A percentile compares a stretch with the other conserved stretches of the same genome.
These are phyloP conservation scores for Neofusicoccum parvum DNA, from an alignment of 2,329 filamentous ascomycete species.

Conservation along the genomic window DNA sequence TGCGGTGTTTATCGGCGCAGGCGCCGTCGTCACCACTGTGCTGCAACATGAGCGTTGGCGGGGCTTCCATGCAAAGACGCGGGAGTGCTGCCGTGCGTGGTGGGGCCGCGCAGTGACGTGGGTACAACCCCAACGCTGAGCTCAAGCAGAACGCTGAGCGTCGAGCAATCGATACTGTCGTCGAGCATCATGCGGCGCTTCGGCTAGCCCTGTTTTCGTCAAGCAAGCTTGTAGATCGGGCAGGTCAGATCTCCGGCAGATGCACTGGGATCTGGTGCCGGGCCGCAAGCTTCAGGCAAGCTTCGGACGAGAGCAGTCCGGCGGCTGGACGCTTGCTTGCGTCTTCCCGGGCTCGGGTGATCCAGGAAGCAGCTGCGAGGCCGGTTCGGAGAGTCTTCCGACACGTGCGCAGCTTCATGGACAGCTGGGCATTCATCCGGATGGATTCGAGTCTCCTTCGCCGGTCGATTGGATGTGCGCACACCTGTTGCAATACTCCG, in stretches of 20 bases:
- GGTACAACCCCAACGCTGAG: not conserved
- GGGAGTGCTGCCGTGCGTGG: slow-evolving; percentile 2
- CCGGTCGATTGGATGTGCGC: too few relatives aligned
- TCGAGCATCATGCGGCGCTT: not conserved
- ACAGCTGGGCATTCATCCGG: too few relatives aligned
- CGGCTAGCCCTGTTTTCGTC: not conserved
- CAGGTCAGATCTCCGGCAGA: slow-evolving; percentile 5
- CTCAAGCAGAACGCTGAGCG: not conserved
- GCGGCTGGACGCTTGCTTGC: not conserved
- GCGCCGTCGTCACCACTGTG: too few relatives aligned
- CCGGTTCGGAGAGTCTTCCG: not conserved
- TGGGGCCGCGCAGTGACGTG: slow-evolving; percentile 6
- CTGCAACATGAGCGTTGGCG: not conserved
- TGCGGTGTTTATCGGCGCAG: not conserved
- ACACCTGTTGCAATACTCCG: too few relatives aligned
- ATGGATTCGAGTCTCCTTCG: too few relatives aligned
- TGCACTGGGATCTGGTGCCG: slow-evolving; percentile 10
- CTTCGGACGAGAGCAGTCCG: not conserved
- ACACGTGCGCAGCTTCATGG: not conserved
- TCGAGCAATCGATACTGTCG: not conserved
- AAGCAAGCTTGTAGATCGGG: not conserved
- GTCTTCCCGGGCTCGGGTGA: not conserved
- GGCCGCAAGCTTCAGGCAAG: not conserved
- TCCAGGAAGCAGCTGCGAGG: not conserved
- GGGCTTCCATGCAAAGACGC: not conserved